A percentile compares a stretch with the other conserved stretches of the same genome.
Conservation (phyloP, 768 basidiomycete genomes). For the Hygrocybe punicea region DNA sequence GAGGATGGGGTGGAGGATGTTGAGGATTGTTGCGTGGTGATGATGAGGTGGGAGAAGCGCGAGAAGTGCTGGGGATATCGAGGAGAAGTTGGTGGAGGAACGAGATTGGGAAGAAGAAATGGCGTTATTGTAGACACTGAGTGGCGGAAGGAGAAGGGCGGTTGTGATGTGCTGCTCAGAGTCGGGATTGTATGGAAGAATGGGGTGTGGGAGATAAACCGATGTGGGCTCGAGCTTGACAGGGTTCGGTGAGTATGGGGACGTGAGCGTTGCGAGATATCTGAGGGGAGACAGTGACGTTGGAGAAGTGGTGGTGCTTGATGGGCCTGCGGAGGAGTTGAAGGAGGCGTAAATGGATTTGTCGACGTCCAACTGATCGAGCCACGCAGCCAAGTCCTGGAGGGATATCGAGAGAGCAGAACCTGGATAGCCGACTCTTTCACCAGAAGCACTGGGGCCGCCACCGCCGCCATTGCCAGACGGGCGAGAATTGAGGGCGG, state of each 20-base stretch:
- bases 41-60: conserved; percentile 32
- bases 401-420: conserved; percentile 40
- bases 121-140: conserved; percentile 17
- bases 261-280: background rate
- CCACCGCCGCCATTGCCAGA: background rate
- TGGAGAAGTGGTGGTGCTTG: background rate
- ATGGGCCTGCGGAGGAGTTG: background rate
- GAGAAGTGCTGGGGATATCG: conserved; percentile 26
- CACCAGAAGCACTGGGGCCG: conserved; percentile 5
- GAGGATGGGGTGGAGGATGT: background rate
- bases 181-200: conserved; percentile 6
- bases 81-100: conserved; percentile 23
- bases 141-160: conserved; percentile 24
- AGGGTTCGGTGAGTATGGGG: conserved; percentile 8
- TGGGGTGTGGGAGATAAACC: conserved; percentile 13
- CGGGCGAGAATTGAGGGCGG: conserved; percentile 12
- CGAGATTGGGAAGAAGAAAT: conserved; percentile 7
- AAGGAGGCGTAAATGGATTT: background rate
- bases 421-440: background rate
- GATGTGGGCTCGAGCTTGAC: conserved; percentile 35
- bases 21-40: background rate
- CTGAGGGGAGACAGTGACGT: background rate
- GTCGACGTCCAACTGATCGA: conserved; percentile 48
- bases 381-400: conserved; percentile 59
- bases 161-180: background rate